Evolutionary conservation across 208 protist genomes (phyloP), one percentile per base, ranked within the genome.

Genomic region (Crithidia mellificae): DNA sequence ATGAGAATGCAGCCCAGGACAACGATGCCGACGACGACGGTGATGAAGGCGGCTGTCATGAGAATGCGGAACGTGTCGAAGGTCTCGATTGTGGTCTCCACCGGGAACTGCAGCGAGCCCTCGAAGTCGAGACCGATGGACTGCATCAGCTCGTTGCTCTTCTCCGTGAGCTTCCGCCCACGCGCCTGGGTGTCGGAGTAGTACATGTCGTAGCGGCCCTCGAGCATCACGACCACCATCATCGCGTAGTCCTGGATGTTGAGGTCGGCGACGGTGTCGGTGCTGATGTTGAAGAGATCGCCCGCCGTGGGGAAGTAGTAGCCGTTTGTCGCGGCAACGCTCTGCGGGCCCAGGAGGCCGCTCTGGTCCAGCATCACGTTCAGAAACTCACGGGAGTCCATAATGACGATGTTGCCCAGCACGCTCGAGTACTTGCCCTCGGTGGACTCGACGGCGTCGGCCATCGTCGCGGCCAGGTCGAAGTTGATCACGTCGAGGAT

Each of bases 1-100:
- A 99, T 88, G 32, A 99, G 83, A 7, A 98, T 66, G 17, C 63
- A 62, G 32, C 92, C 84, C 0, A 98, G 82, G n/a, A 97, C 54
- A 9, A 96, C 66, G 47, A 98, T 77, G 20, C 94, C 78, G 19
- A 93, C 69, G 6, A 95, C 81, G 9, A 96, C 74, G 43, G 77
- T 85, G 27, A 83, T 80, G 46, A 98, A 96, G 30, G 95, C 83
- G 7, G 97, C 85, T 39, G 93, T 67, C 22, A 98, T 69, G 27
- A 98, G 82, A 8, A 92, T 38, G 51, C 71, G 78, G 29, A 98
- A 88, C 52, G 71, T 90, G 38, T 92, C 73, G 58, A 93, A 92
- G 1, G 73, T 32, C 17, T 84, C 56, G 4, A 98, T 49, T 0
- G 79, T 68, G 0, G 19, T 11, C 2, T 66, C 50, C 7, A 98